Evolutionary conservation across 257 asterid species (phyloP).

Genomic region (Solanum corneliomulleri): DNA sequence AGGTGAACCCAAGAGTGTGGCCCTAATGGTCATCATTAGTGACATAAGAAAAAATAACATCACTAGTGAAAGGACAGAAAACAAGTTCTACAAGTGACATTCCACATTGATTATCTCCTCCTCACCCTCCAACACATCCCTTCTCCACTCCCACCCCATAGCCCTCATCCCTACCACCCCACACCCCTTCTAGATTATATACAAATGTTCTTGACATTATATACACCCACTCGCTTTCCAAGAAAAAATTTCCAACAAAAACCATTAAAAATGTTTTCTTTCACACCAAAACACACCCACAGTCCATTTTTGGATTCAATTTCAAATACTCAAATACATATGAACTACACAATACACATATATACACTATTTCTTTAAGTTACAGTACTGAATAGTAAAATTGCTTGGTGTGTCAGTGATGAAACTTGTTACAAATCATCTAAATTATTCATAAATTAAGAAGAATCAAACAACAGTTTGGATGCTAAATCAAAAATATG

Average conservation of each 20-base stretch:
- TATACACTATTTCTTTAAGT: neutral
- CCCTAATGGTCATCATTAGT: neutral
- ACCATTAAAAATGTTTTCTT: neutral
- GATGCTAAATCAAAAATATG: neutral
- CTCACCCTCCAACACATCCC: neutral
- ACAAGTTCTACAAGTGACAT: neutral
- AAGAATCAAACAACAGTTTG: neutral
- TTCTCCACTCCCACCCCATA: neutral
- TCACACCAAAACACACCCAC: neutral
- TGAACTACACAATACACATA: neutral
- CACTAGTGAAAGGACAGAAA: neutral
- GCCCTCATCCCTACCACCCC: neutral
- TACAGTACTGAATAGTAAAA: neutral
- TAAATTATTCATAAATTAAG: neutral
- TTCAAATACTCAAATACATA: neutral
- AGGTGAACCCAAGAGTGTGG: neutral
- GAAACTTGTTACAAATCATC: neutral
- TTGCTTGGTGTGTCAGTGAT: neutral
- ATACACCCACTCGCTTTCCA: neutral
- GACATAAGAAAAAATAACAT: neutral
- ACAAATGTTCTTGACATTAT: neutral
- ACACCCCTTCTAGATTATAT: neutral
- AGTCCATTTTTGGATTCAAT: neutral
- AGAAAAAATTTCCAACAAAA: neutral
- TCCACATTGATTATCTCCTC: neutral